These are phyloP conservation scores for Solanum ossicruentum DNA, from an alignment of 257 asterid species.

Conservation along the genomic window DNA sequence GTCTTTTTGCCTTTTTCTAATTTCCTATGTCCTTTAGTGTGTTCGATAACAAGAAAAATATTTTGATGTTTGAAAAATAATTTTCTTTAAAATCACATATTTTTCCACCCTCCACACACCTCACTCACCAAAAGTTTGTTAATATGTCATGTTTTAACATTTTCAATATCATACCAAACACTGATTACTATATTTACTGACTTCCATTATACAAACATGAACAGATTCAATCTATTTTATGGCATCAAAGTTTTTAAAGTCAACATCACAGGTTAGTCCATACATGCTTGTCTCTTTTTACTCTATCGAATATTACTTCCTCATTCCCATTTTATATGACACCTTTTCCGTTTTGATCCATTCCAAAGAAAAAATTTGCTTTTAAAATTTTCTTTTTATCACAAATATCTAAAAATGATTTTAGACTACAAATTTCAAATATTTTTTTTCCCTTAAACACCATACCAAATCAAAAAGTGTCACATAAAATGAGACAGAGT, in stretches of 20 bases:
- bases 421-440: too few species aligned
- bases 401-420: too few species aligned
- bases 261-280: constrained; percentile 82
- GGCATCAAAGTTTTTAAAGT: constrained; percentile 86
- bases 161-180: background rate
- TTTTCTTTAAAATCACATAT: too few species aligned
- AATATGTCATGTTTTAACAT: background rate
- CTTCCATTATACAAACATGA: background rate
- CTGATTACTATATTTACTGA: background rate
- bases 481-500: too few species aligned
- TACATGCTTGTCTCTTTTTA: constrained; percentile 7
- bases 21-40: background rate
- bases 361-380: too few species aligned
- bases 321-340: too few species aligned
- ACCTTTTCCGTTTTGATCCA: too few species aligned
- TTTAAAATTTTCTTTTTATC: too few species aligned
- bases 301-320: background rate
- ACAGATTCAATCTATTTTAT: constrained; percentile 81
- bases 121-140: background rate
- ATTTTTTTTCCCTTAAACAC: too few species aligned
- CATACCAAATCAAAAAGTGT: too few species aligned
- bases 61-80: too few species aligned
- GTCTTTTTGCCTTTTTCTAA: background rate
- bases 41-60: background rate
- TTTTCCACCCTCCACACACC: background rate